Evolutionary conservation across 2,329 filamentous ascomycete genomes (phyloP), one percentile per base, ranked within the genome.

Genomic region (Graphiopsis chlorocephala): DNA sequence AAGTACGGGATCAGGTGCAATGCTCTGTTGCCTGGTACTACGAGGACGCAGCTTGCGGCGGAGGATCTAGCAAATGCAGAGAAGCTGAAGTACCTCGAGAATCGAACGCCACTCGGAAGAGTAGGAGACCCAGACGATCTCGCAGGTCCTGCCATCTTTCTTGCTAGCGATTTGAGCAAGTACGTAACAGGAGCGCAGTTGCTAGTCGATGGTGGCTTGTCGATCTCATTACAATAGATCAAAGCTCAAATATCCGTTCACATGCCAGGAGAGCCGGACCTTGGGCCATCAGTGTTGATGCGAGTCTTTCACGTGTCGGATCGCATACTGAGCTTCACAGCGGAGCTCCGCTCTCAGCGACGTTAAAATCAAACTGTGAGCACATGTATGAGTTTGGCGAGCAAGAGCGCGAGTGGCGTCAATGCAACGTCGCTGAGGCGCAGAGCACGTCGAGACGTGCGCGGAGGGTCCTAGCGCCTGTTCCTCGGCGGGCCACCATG

Each of bases 101-200:
- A 85, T 2, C 81, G 92, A 67, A 93, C 95, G 70, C 92, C 92
- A 55, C 77, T 96, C 47, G 91, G 91, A 0, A 82, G 91, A 69
- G 85, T 89, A 15, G 91, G 91, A 0, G 81, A 83, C 69, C 86
- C 91, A 17, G 75, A 75, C n/a, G 92, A 96, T 81, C 76, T 96
- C 75, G 91, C 88, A 0, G 92, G 92, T 0, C 92, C 92, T 1
- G 92, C 92, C 4, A 88, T 96, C 29, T 96, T 96, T 77, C 80
- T 96, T 73, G 92, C 90, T 0, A 91, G 89, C 72, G 90, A 90
- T 66, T 78, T 96, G 78, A 93, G 89, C 75, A 85, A 86, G 26
- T 94, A 93, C 78, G 90, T 94, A 78, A 94, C 88, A 65, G 92
- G 92, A 0, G 89, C 91, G 17, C 91, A 95, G 77, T 73, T 97